Evolutionary conservation across 805 yeast genomes (phyloP).

Genomic region (Kazachstania psychrophila): DNA sequence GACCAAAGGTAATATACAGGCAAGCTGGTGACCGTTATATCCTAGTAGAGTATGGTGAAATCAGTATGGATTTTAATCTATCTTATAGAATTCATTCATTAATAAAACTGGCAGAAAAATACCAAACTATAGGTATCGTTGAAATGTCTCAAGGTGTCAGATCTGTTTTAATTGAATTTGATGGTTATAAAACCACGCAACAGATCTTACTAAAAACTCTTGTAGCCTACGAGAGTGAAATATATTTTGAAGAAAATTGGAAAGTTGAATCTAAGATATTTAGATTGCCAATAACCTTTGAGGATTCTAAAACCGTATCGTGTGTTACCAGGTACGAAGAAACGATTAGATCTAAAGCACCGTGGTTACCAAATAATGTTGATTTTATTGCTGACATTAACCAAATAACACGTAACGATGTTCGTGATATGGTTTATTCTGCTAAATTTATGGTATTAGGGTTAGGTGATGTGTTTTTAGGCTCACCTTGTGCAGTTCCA

Average conservation of each 20-base stretch:
- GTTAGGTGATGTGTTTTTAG: conserved; percentile 92
- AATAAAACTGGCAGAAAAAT: conserved; percentile 57
- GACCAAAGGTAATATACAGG: conserved; percentile 75
- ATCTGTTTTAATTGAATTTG: conserved; percentile 82
- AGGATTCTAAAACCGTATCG: conserved; percentile 77
- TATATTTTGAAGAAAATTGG: conserved; percentile 73
- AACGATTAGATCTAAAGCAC: conserved; percentile 87
- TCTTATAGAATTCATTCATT: conserved; percentile 79
- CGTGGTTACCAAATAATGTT: conserved; percentile 96
- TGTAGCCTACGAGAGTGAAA: conserved; percentile 65
- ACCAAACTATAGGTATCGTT: conserved; percentile 67
- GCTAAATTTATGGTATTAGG: conserved; percentile 92
- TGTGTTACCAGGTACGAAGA: conserved; percentile 89
- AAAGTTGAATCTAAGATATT: conserved; percentile 72
- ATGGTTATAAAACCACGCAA: conserved; percentile 57
- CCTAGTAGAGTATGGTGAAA: conserved; percentile 87
- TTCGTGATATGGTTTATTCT: conserved; percentile 74
- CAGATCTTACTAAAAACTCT: conserved; percentile 50
- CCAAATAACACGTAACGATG: conserved; percentile 65
- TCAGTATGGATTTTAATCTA: conserved; percentile 72
- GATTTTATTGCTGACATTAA: conserved; percentile 89
- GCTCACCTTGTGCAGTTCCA: conserved; percentile 98
- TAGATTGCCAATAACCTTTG: conserved; percentile 92
- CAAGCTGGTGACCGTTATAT: conserved; percentile 96
- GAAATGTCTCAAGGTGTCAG: conserved; percentile 98